Base-by-base conservation (phyloP, 169 alveolate genomes). In the Plasmodium coatneyi region DNA sequence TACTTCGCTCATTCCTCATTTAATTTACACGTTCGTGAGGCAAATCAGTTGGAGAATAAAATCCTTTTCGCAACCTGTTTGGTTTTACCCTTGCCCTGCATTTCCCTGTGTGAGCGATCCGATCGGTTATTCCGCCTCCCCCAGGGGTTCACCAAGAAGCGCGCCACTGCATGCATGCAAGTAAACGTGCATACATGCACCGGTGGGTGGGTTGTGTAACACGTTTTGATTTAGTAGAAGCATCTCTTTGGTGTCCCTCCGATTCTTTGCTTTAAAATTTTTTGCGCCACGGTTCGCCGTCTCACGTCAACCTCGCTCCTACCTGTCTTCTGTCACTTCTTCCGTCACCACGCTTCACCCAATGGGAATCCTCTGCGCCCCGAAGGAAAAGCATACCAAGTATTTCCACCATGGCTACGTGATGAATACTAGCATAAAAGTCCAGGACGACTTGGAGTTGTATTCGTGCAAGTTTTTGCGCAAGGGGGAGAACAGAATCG, bases 401-500 rank as follows among this genome's bases (percentile, higher is more conserved):
- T 89, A 56, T 66, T 89, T 89, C 39, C 94, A 89, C 71, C 89
- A 39, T 9, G 94, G 94, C 22, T 89, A 89, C 79, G 10, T 89
- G 28, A 4, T 80, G 71, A 56, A 80, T 3, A 4, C 90, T 1
- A 34, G n/a, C 25, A 14, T 43, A 34, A 60, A 16, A 1, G 25
- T n/a, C 28, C 30, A 5, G n/a, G 83, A 89, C 41, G 81, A 43
- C 34, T n/a, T 52, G 52, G 83, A 89, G 32, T 66, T 78, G 2
- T 89, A 56, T 3, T 19, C 81, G 9, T 54, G 82, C 36, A 52
- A 30, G 39, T 89, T 89, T 66, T 9, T 89, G 41, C 81, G 39
- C 30, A 80, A 60, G 34, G 52, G 82, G 19, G 82, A 89, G 82
- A 79, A 41, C 46, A 54, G 94, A 52, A 9, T 79, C 28, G 82